Evolutionary conservation across 2,329 filamentous ascomycete species (phyloP).

Genomic region (Cytospora piceicola): DNA sequence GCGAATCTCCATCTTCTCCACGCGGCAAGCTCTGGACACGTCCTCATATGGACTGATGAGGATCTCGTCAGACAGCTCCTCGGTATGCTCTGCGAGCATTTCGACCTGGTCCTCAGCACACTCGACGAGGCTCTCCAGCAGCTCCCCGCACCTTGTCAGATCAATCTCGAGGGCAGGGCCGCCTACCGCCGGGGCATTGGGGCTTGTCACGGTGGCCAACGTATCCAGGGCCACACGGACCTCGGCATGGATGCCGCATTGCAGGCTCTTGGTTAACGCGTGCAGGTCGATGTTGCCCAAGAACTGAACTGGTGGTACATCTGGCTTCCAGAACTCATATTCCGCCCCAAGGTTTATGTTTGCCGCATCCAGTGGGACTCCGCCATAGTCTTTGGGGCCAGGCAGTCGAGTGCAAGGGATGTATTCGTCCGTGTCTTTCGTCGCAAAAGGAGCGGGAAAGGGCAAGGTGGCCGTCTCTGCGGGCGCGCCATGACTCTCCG

Average conservation of each 20-base stretch:
- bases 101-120: constrained; percentile 90
- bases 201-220: constrained; percentile 70
- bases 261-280: constrained; percentile 84
- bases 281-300: constrained; percentile 89
- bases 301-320: constrained; percentile 74
- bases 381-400: constrained; percentile 52
- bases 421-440: constrained; percentile 56
- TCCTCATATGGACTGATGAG: constrained; percentile 87
- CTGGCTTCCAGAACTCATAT: constrained; percentile 70
- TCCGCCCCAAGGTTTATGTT: constrained; percentile 64
- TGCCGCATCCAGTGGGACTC: constrained; percentile 69
- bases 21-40: constrained; percentile 74
- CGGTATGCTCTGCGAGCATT: constrained; percentile 78
- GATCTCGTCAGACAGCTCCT: constrained; percentile 85
- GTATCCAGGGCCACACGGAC: constrained; percentile 89
- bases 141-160: constrained; percentile 78
- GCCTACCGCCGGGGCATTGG: constrained; percentile 50
- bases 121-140: constrained; percentile 86
- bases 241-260: constrained; percentile 87
- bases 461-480: constrained; percentile 35
- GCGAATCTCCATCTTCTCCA: constrained; percentile 73
- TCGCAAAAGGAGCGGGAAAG: constrained; percentile 43
- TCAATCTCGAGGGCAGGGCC: constrained; percentile 62
- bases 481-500: constrained; percentile 37
- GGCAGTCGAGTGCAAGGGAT: constrained; percentile 53